Percentiles rank a stretch among this genome's conserved stretches.
Evolutionary conservation across 2,329 filamentous ascomycete species (phyloP).

Genomic region (Phyllosticta citribraziliensis): DNA sequence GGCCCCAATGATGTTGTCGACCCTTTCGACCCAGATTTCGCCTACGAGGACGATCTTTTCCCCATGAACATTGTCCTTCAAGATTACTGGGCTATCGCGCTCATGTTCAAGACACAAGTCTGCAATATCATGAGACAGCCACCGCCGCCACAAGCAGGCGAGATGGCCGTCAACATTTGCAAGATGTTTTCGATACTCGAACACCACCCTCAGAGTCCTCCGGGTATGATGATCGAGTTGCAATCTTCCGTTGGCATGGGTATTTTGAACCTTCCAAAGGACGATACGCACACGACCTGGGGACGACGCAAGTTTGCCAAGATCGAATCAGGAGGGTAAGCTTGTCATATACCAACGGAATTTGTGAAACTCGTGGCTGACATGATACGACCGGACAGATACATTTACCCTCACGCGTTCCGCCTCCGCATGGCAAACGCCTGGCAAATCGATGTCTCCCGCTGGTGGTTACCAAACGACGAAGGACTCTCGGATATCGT

Average conservation of each 20-base stretch:
- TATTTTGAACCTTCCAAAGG: constrained; percentile 68
- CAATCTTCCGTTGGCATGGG: constrained; percentile 71
- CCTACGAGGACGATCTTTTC: constrained; percentile 63
- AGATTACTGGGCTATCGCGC: constrained; percentile 67
- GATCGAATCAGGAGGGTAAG: constrained; percentile 71
- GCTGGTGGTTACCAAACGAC: constrained; percentile 86
- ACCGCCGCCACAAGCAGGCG: constrained; percentile 44
- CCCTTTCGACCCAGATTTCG: constrained; percentile 57
- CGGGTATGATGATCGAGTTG: constrained; percentile 60
- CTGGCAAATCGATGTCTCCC: constrained; percentile 62
- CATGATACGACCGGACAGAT: constrained; percentile 42
- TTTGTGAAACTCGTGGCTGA: background rate
- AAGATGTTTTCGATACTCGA: constrained; percentile 72
- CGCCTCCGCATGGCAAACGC: constrained; percentile 65
- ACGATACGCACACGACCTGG: constrained; percentile 67
- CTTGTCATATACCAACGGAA: constrained; percentile 12
- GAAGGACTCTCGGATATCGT: constrained; percentile 66
- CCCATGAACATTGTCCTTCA: constrained; percentile 63
- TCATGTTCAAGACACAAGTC: constrained; percentile 73
- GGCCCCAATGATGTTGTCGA: constrained; percentile 60
- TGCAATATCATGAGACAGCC: constrained; percentile 46
- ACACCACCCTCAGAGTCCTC: constrained; percentile 58
- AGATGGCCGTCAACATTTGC: constrained; percentile 59
- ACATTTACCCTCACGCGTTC: constrained; percentile 68
- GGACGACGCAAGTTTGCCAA: constrained; percentile 66